Percentiles rank a stretch among this genome's conserved stretches.
Conservation (phyloP, 495 filamentous ascomycete genomes). For the Thermothielavioides terrestris region DNA sequence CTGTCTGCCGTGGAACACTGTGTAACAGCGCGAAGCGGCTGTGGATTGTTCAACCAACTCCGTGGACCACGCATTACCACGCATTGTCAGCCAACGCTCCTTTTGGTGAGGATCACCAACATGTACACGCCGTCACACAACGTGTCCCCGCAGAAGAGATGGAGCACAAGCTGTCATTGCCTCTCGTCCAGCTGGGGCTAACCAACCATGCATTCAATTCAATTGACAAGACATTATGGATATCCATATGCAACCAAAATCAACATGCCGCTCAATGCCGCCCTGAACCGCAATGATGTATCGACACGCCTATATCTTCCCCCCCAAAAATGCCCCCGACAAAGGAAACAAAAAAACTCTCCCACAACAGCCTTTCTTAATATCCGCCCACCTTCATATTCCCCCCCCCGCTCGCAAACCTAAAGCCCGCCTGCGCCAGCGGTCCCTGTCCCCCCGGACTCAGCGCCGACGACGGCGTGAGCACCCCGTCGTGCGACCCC, state of each 20-base stretch:
- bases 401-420: conserved; percentile 15
- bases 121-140: background rate
- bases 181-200: background rate
- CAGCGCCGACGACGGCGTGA: conserved; percentile 29
- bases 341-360: too few species aligned
- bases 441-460: conserved; percentile 29
- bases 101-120: background rate
- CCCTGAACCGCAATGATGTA: background rate
- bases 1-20: too few species aligned
- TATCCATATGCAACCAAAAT: conserved; percentile 3
- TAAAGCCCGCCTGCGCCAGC: conserved; percentile 15
- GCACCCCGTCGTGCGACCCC: conserved; percentile 22
- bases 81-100: background rate
- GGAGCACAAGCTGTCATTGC: too few species aligned
- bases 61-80: background rate
- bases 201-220: conserved; percentile 10
- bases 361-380: background rate
- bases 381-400: conserved; percentile 14
- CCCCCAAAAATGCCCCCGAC: background rate
- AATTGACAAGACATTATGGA: conserved; percentile 6
- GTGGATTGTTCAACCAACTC: background rate
- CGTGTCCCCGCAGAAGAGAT: too few species aligned
- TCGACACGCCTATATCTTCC: background rate
- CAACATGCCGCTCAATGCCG: conserved; percentile 2
- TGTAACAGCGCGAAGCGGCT: too few species aligned